A percentile compares a stretch with the other conserved stretches of the same genome.
Conservation (phyloP, 2,329 filamentous ascomycete genomes). For the Paraphaeosphaeria minitans region DNA sequence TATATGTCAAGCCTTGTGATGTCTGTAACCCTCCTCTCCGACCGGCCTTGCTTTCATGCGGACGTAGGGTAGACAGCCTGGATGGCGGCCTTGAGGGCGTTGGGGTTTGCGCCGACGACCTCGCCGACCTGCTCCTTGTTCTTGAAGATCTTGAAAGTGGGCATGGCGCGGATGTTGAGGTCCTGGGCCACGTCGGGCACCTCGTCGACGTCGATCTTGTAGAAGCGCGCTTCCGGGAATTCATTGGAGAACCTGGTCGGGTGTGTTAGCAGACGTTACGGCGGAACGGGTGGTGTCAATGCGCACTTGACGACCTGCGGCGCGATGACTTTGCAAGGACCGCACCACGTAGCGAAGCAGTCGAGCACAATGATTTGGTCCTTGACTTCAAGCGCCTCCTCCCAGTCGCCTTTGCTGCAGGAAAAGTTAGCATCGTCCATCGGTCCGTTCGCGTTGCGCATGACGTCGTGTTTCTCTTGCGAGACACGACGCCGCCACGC, state of each 20-base stretch:
- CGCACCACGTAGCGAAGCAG: slow-evolving; percentile 90
- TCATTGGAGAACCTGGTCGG: slow-evolving; percentile 61
- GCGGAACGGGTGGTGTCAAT: slow-evolving; percentile 14
- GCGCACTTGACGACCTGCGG: slow-evolving; percentile 72
- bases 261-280: slow-evolving; percentile 16
- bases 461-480: neutral
- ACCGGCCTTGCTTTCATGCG: neutral
- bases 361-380: slow-evolving; percentile 77
- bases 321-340: slow-evolving; percentile 90
- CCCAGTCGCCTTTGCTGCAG: slow-evolving; percentile 64
- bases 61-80: slow-evolving; percentile 36
- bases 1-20: no score
- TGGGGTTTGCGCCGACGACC: slow-evolving; percentile 81
- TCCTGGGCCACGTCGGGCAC: slow-evolving; percentile 75
- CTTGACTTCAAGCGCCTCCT: slow-evolving; percentile 56
- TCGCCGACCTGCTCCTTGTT: slow-evolving; percentile 72
- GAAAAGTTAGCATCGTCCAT: slow-evolving; percentile 14
- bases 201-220: slow-evolving; percentile 90
- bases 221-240: slow-evolving; percentile 70
- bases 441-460: neutral
- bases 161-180: slow-evolving; percentile 86
- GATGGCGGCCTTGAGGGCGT: slow-evolving; percentile 63
- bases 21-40: no score
- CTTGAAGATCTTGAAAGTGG: slow-evolving; percentile 87
- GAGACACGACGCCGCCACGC: slow-evolving; percentile 23